Conservation (phyloP, 2,329 filamentous ascomycete species). For the Monilinia fructicola region DNA sequence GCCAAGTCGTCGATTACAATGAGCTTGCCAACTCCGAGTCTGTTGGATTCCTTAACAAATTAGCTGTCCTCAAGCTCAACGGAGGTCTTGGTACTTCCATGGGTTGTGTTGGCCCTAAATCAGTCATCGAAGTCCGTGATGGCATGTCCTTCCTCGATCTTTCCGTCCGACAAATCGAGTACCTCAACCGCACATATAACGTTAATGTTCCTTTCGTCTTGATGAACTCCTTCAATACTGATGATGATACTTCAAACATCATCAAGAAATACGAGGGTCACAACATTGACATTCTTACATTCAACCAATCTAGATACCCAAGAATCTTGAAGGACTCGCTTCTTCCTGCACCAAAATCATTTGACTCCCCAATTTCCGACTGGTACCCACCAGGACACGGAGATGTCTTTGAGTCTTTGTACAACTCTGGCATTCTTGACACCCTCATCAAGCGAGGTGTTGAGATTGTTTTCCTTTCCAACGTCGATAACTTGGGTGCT, state of each 20-base stretch:
- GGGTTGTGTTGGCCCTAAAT: conserved; percentile 99
- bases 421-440: conserved; percentile 98
- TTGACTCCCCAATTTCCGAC: conserved; percentile 83
- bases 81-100: conserved; percentile 99
- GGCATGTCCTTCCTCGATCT: conserved; percentile 99
- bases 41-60: conserved; percentile 92
- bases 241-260: conserved; percentile 95
- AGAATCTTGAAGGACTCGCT: conserved; percentile 98
- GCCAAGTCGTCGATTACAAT: conserved; percentile 94
- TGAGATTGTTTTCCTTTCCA: conserved; percentile 98
- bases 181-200: conserved; percentile 95
- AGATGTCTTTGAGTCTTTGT: conserved; percentile 99
- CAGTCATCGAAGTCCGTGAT: conserved; percentile 98
- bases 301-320: conserved; percentile 99
- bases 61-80: conserved; percentile 98
- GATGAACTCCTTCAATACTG: conserved; percentile 99
- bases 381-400: conserved; percentile 99
- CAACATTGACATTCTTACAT: conserved; percentile 98
- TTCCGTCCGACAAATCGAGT: conserved; percentile 97
- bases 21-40: conserved; percentile 86
- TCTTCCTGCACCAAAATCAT: conserved; percentile 88
- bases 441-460: conserved; percentile 93
- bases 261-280: conserved; percentile 99
- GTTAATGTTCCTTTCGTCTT: conserved; percentile 97
- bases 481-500: conserved; percentile 96